Evolutionary conservation across 2,329 filamentous ascomycete species (phyloP).

Genomic region (Monosporascus sp.): DNA sequence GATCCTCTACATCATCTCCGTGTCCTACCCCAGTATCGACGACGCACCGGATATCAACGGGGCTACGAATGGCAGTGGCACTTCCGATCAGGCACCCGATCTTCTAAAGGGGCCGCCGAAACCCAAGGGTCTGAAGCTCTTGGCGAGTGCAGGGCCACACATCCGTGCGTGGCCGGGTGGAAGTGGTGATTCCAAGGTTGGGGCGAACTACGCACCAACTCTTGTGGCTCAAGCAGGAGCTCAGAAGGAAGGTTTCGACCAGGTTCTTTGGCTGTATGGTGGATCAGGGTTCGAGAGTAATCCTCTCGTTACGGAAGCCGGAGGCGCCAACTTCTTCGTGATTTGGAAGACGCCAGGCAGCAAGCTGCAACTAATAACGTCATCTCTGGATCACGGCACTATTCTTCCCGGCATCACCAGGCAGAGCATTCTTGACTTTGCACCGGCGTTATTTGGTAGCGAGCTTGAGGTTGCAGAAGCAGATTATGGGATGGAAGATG

Average conservation of each 20-base stretch:
- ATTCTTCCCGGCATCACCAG: background rate
- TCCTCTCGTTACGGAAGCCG: background rate
- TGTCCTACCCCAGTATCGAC: background rate
- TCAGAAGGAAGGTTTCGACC: background rate
- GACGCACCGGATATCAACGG: background rate
- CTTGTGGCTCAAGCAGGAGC: background rate
- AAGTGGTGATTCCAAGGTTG: background rate
- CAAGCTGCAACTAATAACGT: background rate
- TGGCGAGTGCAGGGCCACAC: background rate
- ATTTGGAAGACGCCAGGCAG: background rate
- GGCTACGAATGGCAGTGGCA: no score
- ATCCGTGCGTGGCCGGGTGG: background rate
- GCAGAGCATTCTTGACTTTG: background rate
- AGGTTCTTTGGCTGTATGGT: background rate
- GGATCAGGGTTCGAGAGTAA: background rate
- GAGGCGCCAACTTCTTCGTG: background rate
- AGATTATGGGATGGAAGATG: background rate
- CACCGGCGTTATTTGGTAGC: background rate
- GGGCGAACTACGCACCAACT: background rate
- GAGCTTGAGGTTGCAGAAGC: background rate
- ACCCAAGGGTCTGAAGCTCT: background rate
- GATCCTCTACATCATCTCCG: background rate
- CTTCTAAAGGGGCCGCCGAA: no score
- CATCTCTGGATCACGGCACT: background rate
- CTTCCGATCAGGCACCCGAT: no score